Evolutionary conservation across 1,139 yeast species (phyloP), one percentile per base, ranked within the genome.

Genomic region (Protomyces arabidopsidicola): DNA sequence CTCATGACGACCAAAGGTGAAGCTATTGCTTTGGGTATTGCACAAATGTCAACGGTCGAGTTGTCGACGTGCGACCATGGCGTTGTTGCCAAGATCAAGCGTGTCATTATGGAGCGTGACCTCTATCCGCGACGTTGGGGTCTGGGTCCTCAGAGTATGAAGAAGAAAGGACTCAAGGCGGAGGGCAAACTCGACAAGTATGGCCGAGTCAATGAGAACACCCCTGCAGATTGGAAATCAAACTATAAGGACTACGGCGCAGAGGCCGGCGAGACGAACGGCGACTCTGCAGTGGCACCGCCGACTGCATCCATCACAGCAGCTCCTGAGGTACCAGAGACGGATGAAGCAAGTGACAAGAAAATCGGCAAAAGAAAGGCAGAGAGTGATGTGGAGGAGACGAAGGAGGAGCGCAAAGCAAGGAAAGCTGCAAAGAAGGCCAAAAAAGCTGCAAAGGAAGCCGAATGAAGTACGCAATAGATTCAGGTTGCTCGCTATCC

Each of bases 121-220:
- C 85, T 96, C 65, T 93, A 93, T 78, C 98, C 98, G 79, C 88
- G 98, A 84, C 87, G 98, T 84, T 93, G 98, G 98, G 98, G 98
- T 69, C 81, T 93, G 73, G 98, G 98, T 72, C 98, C 98, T 73
- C 90, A 91, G 75, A 98, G 98, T 68, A 91, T 89, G 79, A 90
- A 90, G 87, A 93, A 93, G 88, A 93, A 93, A 83, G 96, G 91
- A 81, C 81, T 93, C 82, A 93, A 91, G 84, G 88, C 96, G 65
- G 97, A 89, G 71, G 98, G 98, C 73, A 93, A 93, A 79, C 85
- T 93, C 73, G 98, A 93, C 81, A 90, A 91, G 79, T 93, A 79
- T 74, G 98, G 98, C 69, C 86, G 97, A 79, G 82, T 81, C 70
- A 93, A 90, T 74, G 98, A 93, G 77, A 86, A 84, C 76, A 93